Percentiles rank a stretch among this genome's conserved stretches.
These are phyloP conservation scores for Xerocomus nothofagi DNA, from an alignment of 1,284 basidiomycete species.

Conservation along the genomic window DNA sequence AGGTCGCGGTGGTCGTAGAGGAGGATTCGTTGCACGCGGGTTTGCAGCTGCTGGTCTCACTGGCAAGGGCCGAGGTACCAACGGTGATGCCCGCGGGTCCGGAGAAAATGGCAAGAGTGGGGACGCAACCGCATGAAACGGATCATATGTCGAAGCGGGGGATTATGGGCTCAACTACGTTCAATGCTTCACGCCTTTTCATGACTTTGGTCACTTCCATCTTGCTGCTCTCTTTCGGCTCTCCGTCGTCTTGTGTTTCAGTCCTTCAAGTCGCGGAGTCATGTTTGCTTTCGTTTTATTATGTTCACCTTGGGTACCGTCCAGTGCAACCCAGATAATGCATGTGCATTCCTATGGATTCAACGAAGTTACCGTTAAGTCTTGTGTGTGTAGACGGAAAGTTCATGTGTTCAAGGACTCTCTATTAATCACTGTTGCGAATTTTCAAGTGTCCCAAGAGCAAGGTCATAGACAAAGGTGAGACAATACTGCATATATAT, in stretches of 20 bases:
- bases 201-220: constrained; percentile 17
- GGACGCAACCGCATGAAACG: constrained; percentile 28
- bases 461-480: neutral
- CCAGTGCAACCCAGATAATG: constrained; percentile 23
- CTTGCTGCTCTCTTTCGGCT: constrained; percentile 16
- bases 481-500: neutral
- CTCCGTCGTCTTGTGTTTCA: constrained; percentile 12
- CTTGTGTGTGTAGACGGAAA: neutral
- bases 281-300: constrained; percentile 24
- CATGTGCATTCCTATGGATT: constrained; percentile 22
- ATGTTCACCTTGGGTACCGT: constrained; percentile 21
- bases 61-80: constrained; percentile 35
- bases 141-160: constrained; percentile 20
- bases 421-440: neutral
- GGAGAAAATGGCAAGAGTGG: constrained; percentile 30
- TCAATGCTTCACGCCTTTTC: constrained; percentile 20
- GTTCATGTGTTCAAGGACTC: neutral
- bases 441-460: no score
- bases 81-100: constrained; percentile 31
- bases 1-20: constrained; percentile 57
- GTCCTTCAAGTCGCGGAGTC: constrained; percentile 23
- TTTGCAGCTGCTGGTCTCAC: constrained; percentile 71
- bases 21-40: constrained; percentile 56
- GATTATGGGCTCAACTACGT: constrained; percentile 18
- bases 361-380: neutral